Evolutionary conservation across 1,139 yeast species (phyloP).

Genomic region (Geotrichum histeridarum): DNA sequence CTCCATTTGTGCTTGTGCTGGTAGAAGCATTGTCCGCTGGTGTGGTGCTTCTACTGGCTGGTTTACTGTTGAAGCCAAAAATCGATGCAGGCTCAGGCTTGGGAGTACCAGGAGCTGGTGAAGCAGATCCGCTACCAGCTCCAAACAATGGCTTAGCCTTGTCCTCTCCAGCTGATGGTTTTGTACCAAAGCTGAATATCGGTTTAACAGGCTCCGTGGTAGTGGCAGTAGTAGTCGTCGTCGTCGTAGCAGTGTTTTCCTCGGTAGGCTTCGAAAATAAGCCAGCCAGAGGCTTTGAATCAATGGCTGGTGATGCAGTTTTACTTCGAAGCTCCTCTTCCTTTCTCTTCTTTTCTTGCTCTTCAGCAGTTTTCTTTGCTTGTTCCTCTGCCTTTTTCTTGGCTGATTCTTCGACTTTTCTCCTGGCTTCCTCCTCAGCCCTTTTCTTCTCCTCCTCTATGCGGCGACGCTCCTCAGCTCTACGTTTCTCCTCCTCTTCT

Average conservation of each 20-base stretch:
- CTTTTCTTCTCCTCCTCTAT: conserved; percentile 7
- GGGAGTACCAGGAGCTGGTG: conserved; percentile 6
- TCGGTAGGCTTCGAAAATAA: neutral
- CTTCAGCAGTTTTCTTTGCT: neutral
- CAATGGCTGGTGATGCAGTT: conserved; percentile 3
- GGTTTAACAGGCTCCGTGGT: neutral
- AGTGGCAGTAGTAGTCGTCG: neutral
- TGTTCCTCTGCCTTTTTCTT: neutral
- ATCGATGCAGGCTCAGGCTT: conserved; percentile 7
- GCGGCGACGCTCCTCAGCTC: conserved; percentile 1
- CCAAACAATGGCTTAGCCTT: conserved; percentile 7
- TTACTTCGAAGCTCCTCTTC: conserved; percentile 8
- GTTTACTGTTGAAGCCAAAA: conserved; percentile 8
- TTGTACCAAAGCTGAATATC: conserved; percentile 2
- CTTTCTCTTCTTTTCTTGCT: neutral
- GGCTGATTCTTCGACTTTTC: neutral
- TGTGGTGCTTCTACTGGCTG: conserved; percentile 11
- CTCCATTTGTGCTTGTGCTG: neutral
- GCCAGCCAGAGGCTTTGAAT: neutral
- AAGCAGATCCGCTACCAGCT: conserved; percentile 4
- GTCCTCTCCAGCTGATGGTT: neutral
- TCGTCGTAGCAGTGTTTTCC: neutral
- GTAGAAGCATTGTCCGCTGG: conserved; percentile 8
- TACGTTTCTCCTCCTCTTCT: conserved; percentile 12
- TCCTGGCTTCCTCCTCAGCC: conserved; percentile 10